Evolutionary conservation across 139 green algal species (phyloP).

Genomic region (Tetraselmis chui): DNA sequence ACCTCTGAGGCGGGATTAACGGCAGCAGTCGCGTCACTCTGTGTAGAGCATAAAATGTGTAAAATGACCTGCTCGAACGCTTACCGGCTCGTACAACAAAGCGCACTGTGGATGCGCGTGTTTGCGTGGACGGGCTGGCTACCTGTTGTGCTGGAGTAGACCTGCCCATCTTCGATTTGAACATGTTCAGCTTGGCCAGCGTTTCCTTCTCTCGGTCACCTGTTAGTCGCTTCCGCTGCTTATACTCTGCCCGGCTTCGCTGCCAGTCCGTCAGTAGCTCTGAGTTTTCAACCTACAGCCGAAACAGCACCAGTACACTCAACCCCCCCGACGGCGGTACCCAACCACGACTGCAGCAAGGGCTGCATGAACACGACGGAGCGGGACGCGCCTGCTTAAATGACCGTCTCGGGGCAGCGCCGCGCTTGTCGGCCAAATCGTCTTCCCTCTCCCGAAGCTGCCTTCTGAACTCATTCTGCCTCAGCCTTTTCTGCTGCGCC

Average conservation of each 20-base stretch:
- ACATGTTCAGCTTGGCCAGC: constrained; percentile 43
- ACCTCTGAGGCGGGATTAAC: not conserved
- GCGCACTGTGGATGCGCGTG: not conserved
- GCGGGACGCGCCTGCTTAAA: not conserved
- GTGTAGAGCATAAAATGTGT: not conserved
- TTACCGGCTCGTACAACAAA: not conserved
- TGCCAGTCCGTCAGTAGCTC: constrained; percentile 70
- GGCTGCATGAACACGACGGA: not conserved
- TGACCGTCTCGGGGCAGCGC: constrained; percentile 3
- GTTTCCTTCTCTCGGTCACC: constrained; percentile 61
- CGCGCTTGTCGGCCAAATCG: constrained; percentile 13
- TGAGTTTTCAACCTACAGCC: constrained; percentile 43
- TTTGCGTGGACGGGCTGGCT: not conserved
- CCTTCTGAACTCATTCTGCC: constrained; percentile 20
- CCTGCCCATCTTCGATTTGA: constrained; percentile 37
- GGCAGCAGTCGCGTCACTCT: not conserved
- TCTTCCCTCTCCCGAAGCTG: constrained; percentile 28
- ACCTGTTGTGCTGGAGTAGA: not conserved
- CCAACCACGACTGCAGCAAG: not conserved
- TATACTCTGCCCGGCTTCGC: constrained; percentile 53
- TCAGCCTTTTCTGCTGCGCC: constrained; percentile 1
- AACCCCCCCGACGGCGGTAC: not conserved
- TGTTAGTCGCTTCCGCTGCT: constrained; percentile 48
- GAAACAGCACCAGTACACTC: constrained; percentile 10
- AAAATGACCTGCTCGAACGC: not conserved